Conservation (phyloP, 148 eudicot species). For the Silene conica region DNA sequence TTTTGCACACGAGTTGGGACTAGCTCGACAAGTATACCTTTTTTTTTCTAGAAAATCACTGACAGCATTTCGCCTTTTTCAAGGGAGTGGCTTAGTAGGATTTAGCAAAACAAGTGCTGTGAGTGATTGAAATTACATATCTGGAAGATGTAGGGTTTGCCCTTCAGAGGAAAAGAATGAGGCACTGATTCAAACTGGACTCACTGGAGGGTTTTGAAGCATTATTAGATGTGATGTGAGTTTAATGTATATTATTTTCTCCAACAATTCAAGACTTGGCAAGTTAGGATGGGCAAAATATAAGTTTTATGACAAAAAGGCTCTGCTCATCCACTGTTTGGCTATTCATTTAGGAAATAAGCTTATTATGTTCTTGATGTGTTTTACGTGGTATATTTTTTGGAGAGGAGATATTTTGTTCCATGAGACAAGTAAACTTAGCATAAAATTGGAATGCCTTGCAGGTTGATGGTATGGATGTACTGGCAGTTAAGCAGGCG, state of each 20-base stretch:
- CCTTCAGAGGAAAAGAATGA: background rate
- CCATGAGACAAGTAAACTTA: too few relatives aligned
- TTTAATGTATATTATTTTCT: background rate
- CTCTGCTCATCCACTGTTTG: background rate
- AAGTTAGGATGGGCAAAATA: background rate
- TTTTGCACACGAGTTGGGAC: background rate
- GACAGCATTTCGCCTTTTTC: background rate
- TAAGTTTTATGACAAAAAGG: background rate
- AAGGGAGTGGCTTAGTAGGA: background rate
- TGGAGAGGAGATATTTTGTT: too few relatives aligned
- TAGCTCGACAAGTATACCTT: too few relatives aligned
- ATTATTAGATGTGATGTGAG: background rate
- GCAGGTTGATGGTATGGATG: too few relatives aligned
- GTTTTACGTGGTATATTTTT: too few relatives aligned
- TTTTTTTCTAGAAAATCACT: background rate
- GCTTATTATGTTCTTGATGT: too few relatives aligned
- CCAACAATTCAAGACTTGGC: background rate
- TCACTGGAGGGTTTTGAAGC: background rate
- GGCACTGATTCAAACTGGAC: background rate
- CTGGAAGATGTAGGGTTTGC: background rate
- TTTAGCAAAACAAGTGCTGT: background rate
- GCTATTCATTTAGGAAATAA: too few relatives aligned
- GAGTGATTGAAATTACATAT: background rate
- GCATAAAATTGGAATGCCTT: too few relatives aligned
- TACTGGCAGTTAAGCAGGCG: too few relatives aligned